Conservation (phyloP, 225 moss, liverwort and hornwort genomes). For the Asterella californica region DNA sequence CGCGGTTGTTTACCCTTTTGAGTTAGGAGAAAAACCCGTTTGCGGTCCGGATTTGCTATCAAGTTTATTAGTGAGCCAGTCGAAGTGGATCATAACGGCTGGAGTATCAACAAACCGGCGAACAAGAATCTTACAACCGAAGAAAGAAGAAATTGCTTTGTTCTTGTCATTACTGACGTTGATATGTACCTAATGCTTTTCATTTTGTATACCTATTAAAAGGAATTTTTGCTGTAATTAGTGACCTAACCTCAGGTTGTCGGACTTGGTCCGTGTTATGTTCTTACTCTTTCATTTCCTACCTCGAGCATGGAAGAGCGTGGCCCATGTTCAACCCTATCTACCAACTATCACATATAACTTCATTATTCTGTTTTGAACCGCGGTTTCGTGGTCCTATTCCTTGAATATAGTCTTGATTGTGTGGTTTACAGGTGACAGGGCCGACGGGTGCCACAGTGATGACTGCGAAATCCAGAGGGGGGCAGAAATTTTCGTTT, state of each 20-base stretch:
- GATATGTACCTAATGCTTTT: too few species aligned
- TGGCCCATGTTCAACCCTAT: neutral
- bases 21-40: neutral
- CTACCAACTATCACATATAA: neutral
- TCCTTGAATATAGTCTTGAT: neutral
- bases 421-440: conserved; percentile 52
- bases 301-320: too few species aligned
- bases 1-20: neutral
- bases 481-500: conserved; percentile 73
- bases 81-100: too few species aligned
- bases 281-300: neutral
- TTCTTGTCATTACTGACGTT: too few species aligned
- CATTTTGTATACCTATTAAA: too few species aligned
- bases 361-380: neutral
- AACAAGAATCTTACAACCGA: too few species aligned
- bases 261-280: neutral
- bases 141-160: too few species aligned
- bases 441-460: conserved; percentile 53
- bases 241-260: neutral
- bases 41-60: neutral
- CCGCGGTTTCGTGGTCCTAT: neutral
- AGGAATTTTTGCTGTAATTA: neutral
- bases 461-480: conserved; percentile 40
- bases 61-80: too few species aligned
- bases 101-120: too few species aligned